Percentiles rank a stretch among this genome's conserved stretches.
Evolutionary conservation across 1,139 yeast genomes (phyloP).

Genomic region (Candida mesenterica): DNA sequence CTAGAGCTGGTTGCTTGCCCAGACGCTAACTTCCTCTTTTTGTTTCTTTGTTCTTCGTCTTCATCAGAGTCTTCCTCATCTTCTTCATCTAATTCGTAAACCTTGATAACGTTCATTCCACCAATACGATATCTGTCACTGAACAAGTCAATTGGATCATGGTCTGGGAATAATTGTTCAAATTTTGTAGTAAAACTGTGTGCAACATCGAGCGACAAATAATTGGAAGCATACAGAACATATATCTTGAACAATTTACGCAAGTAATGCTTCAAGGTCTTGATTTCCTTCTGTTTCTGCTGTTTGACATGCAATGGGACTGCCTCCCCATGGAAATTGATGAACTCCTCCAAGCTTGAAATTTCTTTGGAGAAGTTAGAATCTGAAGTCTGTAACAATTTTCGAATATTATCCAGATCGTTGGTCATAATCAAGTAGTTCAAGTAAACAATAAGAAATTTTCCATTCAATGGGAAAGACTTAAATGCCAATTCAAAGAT

Average conservation of each 20-base stretch:
- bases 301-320: conserved; percentile 23
- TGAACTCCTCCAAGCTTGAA: conserved; percentile 20
- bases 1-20: conserved; percentile 6
- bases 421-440: conserved; percentile 68
- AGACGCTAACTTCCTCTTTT: conserved; percentile 19
- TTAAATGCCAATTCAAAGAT: conserved; percentile 70
- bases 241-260: conserved; percentile 25
- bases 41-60: conserved; percentile 14
- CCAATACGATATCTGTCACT: conserved; percentile 46
- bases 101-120: conserved; percentile 43
- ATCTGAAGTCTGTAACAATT: conserved; percentile 64
- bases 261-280: conserved; percentile 24
- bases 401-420: conserved; percentile 80
- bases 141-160: conserved; percentile 42
- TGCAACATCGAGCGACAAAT: conserved; percentile 69
- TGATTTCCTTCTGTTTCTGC: conserved; percentile 20
- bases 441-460: conserved; percentile 67
- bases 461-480: conserved; percentile 53
- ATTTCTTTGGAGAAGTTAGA: conserved; percentile 40
- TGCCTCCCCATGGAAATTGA: conserved; percentile 17
- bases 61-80: conserved; percentile 14
- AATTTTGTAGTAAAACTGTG: conserved; percentile 65
- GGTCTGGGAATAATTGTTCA: conserved; percentile 63
- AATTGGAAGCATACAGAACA: conserved; percentile 36
- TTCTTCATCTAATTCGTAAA: conserved; percentile 41